Conservation (phyloP, 2,329 filamentous ascomycete species). For the Trichoderma polysporum region DNA sequence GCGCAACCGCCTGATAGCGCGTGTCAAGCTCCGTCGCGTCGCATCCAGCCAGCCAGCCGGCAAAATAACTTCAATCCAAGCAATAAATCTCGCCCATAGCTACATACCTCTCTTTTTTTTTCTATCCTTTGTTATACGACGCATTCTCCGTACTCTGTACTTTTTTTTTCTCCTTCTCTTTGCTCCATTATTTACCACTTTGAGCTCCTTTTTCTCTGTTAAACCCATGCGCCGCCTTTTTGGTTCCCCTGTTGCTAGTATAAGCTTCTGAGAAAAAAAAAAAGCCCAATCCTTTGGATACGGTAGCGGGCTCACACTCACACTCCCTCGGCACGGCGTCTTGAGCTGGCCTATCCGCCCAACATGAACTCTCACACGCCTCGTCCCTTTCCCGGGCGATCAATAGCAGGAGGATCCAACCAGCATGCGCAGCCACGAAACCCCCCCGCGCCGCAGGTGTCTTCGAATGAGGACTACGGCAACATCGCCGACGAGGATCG, state of each 20-base stretch:
- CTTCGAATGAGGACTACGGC: slow-evolving; percentile 41
- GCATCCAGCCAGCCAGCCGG: neutral
- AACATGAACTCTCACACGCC: slow-evolving; percentile 41
- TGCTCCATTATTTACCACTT: neutral
- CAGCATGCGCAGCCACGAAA: slow-evolving; percentile 36
- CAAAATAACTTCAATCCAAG: slow-evolving; percentile 4
- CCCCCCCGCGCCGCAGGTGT: slow-evolving; percentile 37
- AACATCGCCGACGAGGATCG: slow-evolving; percentile 79
- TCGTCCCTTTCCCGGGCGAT: slow-evolving; percentile 38
- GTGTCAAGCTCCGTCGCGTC: slow-evolving; percentile 22
- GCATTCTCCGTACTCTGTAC: neutral
- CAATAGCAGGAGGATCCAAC: slow-evolving; percentile 33
- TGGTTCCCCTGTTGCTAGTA: neutral
- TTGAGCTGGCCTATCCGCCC: neutral
- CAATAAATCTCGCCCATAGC: slow-evolving; percentile 1
- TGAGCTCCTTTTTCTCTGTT: neutral
- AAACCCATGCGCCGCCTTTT: neutral
- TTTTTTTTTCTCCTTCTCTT: neutral
- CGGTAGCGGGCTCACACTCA: neutral
- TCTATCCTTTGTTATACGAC: neutral
- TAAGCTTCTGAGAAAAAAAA: slow-evolving; percentile 3
- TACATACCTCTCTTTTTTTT: neutral
- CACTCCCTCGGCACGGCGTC: neutral
- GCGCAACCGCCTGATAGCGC: slow-evolving; percentile 10
- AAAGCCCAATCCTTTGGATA: slow-evolving; percentile 13